Conservation (phyloP, 73 alveolate species). For the Stentor coeruleus region DNA sequence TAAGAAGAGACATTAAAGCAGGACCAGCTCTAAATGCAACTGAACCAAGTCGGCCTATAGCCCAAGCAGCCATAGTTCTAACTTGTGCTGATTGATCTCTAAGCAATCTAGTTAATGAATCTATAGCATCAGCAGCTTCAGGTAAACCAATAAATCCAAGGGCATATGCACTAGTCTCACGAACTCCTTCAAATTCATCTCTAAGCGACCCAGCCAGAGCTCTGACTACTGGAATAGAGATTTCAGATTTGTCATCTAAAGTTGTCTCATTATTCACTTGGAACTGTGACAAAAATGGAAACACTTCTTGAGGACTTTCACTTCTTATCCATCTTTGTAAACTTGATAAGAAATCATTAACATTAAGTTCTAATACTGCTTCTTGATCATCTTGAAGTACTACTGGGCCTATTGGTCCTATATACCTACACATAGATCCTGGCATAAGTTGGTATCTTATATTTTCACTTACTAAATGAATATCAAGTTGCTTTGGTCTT, state of each 20-base stretch:
- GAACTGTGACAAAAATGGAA: background rate
- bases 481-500: constrained; percentile 30
- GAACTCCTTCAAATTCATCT: constrained; percentile 28
- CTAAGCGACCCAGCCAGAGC: background rate
- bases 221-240: background rate
- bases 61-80: constrained; percentile 87
- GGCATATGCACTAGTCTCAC: constrained; percentile 77
- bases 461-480: constrained; percentile 52
- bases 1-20: constrained; percentile 57
- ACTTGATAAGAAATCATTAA: constrained; percentile 89
- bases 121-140: constrained; percentile 73
- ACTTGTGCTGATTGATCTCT: constrained; percentile 81
- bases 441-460: constrained; percentile 67
- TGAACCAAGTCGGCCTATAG: constrained; percentile 80
- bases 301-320: constrained; percentile 3
- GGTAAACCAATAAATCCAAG: constrained; percentile 90
- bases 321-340: constrained; percentile 75
- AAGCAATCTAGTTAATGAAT: constrained; percentile 57
- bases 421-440: constrained; percentile 78
- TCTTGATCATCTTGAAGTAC: constrained; percentile 58
- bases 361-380: constrained; percentile 63
- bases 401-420: constrained; percentile 77
- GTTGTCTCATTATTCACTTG: background rate
- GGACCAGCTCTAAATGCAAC: constrained; percentile 64
- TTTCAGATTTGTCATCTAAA: background rate